Percentiles rank a stretch among this genome's conserved stretches.
phyloP scores from a whole-genome alignment of 169 alveolate species.

The Plasmodium yoelii region DNA sequence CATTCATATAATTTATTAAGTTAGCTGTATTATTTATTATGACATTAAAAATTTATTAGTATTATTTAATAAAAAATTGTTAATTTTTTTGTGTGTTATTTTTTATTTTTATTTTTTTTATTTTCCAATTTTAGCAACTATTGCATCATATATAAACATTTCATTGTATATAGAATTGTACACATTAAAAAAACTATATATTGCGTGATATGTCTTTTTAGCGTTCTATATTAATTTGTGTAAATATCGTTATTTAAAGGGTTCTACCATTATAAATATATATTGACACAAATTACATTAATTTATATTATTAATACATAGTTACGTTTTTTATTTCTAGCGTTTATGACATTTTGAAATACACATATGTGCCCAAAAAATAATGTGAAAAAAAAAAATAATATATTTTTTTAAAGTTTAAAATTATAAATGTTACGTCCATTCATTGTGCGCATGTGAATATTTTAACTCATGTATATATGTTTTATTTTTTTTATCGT shows the following conservation, averaged over 20 bases:
- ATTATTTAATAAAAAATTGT: constrained; percentile 5
- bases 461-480: constrained; percentile 1
- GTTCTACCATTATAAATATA: constrained; percentile 12
- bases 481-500: background rate
- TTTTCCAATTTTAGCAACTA: constrained; percentile 9
- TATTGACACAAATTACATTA: background rate
- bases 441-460: constrained; percentile 2
- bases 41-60: constrained; percentile 1
- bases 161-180: background rate
- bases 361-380: constrained; percentile 7
- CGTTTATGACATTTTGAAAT: background rate
- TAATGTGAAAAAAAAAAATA: background rate
- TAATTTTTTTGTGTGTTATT: background rate
- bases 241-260: background rate
- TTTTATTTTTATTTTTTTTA: background rate
- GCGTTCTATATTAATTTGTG: constrained; percentile 1
- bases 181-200: background rate
- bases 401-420: background rate
- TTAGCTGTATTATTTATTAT: constrained; percentile 15
- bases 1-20: constrained; percentile 8
- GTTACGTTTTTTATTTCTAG: background rate
- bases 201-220: constrained; percentile 7
- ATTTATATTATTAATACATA: background rate
- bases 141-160: background rate
- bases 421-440: background rate